Conservation (phyloP, 1,284 basidiomycete species). For the Puccinia triticina region DNA sequence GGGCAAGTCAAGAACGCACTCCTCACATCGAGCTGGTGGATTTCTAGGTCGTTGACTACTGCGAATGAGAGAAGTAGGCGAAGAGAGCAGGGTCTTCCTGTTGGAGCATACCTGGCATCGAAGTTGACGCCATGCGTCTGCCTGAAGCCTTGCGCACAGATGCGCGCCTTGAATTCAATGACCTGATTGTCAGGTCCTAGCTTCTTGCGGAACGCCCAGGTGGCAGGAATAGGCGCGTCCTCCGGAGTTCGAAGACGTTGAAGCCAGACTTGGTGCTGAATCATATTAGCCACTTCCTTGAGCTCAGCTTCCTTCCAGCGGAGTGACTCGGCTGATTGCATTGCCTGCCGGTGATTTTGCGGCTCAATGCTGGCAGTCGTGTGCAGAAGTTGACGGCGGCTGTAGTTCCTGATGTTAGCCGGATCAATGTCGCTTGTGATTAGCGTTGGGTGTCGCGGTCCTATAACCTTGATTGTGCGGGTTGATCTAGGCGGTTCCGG, state of each 20-base stretch:
- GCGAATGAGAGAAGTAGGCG: background rate
- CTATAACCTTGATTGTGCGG: no score
- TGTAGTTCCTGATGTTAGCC: no score
- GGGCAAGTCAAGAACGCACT: no score
- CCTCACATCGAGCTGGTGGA: constrained; percentile 6
- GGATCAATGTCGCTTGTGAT: no score
- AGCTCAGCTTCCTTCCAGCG: background rate
- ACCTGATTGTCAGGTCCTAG: no score
- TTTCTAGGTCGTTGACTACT: background rate
- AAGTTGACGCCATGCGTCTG: background rate
- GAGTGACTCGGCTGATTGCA: background rate
- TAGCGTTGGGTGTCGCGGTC: no score
- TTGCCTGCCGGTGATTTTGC: background rate
- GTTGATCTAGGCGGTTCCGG: no score
- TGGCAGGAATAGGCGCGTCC: background rate
- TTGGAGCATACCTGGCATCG: background rate
- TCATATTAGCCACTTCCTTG: no score
- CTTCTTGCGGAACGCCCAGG: background rate
- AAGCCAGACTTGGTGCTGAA: background rate
- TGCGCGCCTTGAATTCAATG: background rate
- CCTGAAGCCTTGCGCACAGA: background rate
- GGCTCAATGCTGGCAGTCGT: no score
- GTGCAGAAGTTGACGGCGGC: no score
- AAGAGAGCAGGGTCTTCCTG: background rate
- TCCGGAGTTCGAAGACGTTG: background rate